Percentiles rank a stretch among this genome's conserved stretches.
phyloP scores from a whole-genome alignment of 1,284 basidiomycete species.

The Athelia psychrophila region DNA sequence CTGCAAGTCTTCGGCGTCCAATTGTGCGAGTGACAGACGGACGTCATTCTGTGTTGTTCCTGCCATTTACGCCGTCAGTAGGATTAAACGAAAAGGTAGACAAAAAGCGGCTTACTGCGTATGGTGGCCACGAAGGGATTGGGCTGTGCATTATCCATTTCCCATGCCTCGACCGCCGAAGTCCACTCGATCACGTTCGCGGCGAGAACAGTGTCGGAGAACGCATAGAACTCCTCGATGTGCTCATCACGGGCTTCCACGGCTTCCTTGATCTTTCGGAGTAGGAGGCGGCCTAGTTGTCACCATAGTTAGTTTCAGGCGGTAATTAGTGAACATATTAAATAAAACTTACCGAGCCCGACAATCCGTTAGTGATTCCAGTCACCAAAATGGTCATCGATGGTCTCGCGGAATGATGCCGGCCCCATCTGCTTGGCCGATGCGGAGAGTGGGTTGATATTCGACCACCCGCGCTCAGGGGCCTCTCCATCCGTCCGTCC shows the following conservation, averaged over 20 bases:
- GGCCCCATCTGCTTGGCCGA: slow-evolving; percentile 6
- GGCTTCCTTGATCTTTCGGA: neutral
- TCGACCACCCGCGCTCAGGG: slow-evolving; percentile 9
- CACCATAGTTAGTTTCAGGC: neutral
- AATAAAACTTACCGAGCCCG: neutral
- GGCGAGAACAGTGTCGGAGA: slow-evolving; percentile 4
- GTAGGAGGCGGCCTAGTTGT: neutral
- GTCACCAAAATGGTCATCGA: slow-evolving; percentile 7
- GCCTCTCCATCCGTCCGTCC: slow-evolving; percentile 10
- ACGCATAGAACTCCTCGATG: slow-evolving; percentile 2
- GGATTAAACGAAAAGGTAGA: no score
- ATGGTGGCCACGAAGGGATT: slow-evolving; percentile 13
- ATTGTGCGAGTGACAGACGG: slow-evolving; percentile 5
- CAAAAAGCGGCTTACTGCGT: slow-evolving; percentile 5
- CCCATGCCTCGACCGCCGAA: slow-evolving; percentile 10
- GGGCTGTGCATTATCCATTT: slow-evolving; percentile 5
- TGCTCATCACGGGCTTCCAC: neutral
- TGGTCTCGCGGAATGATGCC: slow-evolving; percentile 3
- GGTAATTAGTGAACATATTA: neutral
- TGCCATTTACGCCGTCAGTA: neutral
- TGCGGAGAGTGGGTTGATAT: slow-evolving; percentile 3
- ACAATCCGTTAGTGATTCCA: neutral
- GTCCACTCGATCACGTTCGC: slow-evolving; percentile 8
- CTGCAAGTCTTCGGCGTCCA: slow-evolving; percentile 9
- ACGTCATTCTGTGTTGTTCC: neutral